These are phyloP conservation scores for Mytilinidion resinicola DNA, from an alignment of 495 filamentous ascomycete genomes.

Conservation along the genomic window DNA sequence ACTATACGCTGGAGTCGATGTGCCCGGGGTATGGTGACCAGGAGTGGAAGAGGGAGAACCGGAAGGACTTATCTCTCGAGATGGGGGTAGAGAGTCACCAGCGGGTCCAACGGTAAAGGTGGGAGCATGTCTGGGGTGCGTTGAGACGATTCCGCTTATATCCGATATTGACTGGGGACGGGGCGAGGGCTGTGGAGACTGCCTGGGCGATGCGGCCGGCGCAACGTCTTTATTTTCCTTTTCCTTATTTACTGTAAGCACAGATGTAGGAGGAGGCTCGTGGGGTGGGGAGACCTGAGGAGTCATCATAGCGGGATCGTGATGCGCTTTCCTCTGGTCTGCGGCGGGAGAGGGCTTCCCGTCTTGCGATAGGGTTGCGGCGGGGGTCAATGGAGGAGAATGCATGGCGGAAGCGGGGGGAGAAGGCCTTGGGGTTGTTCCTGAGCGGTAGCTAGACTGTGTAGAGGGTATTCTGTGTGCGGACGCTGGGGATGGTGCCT, in stretches of 20 bases:
- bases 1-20: constrained; percentile 37
- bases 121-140: constrained; percentile 53
- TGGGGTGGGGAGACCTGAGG: constrained; percentile 55
- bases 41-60: constrained; percentile 58
- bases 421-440: constrained; percentile 39
- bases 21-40: constrained; percentile 23
- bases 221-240: constrained; percentile 9
- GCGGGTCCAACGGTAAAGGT: constrained; percentile 67
- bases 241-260: constrained; percentile 15
- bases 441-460: constrained; percentile 32
- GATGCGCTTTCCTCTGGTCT: constrained; percentile 14
- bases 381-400: constrained; percentile 85
- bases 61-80: constrained; percentile 50
- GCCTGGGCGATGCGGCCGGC: constrained; percentile 36
- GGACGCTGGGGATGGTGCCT: constrained; percentile 47
- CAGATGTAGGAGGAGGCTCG: constrained; percentile 31
- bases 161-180: constrained; percentile 44
- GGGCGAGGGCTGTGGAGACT: constrained; percentile 31
- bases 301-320: constrained; percentile 55
- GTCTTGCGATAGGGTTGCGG: constrained; percentile 54
- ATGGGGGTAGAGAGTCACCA: constrained; percentile 59
- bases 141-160: constrained; percentile 33
- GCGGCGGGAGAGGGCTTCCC: constrained; percentile 4
- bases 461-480: constrained; percentile 41
- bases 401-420: constrained; percentile 59